phyloP scores from a whole-genome alignment of 331 rosid genomes.

The Saraca asoca region DNA sequence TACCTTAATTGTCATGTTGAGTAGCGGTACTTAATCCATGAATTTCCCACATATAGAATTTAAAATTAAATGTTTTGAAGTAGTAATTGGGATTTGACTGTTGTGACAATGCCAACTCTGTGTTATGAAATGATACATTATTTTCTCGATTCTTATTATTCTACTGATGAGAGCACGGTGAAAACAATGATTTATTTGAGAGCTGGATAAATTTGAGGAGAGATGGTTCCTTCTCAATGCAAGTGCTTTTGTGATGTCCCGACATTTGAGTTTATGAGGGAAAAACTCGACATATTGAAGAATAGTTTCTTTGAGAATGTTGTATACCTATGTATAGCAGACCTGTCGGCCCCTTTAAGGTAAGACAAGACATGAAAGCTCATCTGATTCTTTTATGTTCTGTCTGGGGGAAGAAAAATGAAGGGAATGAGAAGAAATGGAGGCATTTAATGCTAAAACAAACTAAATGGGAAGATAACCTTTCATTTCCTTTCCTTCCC shows the following conservation, averaged over 20 bases:
- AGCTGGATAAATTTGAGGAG: neutral
- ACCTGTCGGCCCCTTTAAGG: no score
- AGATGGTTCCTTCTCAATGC: neutral
- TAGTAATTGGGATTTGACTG: neutral
- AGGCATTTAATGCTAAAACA: no score
- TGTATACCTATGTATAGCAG: no score
- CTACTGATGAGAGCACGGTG: conserved; percentile 1
- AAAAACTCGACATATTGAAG: neutral
- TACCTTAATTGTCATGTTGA: neutral
- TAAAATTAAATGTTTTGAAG: neutral
- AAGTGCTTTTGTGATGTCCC: conserved; percentile 5
- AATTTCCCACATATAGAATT: neutral
- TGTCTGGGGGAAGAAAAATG: no score
- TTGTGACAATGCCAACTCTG: neutral
- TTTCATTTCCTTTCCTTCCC: no score
- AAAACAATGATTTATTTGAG: neutral
- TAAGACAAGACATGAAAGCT: no score
- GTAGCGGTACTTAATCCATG: neutral
- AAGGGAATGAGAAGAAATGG: no score
- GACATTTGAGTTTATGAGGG: neutral
- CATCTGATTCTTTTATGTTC: no score
- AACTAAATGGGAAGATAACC: no score
- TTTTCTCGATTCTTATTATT: neutral
- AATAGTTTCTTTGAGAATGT: neutral
- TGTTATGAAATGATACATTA: conserved; percentile 4